Evolutionary conservation across 2,329 filamentous ascomycete genomes (phyloP).

Genomic region (Arthrocladium fulminans): DNA sequence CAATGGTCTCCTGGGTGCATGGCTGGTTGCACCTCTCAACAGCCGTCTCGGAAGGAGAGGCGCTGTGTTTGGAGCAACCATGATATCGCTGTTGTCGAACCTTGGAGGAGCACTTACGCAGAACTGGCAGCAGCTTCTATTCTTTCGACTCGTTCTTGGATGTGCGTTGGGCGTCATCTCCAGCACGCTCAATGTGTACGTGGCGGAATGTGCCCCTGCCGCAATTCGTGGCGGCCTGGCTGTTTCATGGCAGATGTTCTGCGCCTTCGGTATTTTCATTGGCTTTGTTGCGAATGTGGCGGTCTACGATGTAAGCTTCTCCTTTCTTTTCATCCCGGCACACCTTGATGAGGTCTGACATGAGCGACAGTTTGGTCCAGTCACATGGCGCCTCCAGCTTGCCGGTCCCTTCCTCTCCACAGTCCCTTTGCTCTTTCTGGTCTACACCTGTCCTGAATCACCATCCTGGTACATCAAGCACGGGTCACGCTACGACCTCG

Average conservation of each 20-base stretch:
- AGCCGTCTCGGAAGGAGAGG: constrained; percentile 61
- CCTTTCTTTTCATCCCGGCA: background rate
- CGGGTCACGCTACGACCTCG: constrained; percentile 43
- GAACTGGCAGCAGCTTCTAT: constrained; percentile 50
- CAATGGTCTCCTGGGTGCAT: constrained; percentile 48
- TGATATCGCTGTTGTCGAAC: constrained; percentile 43
- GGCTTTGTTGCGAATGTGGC: constrained; percentile 58
- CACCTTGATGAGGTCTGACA: background rate
- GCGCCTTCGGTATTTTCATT: constrained; percentile 53
- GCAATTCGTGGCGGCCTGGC: constrained; percentile 43
- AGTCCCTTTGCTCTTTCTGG: constrained; percentile 48
- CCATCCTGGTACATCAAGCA: constrained; percentile 62
- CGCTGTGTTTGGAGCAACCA: constrained; percentile 53
- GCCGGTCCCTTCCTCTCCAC: constrained; percentile 58
- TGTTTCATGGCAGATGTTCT: constrained; percentile 47
- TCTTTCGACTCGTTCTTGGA: constrained; percentile 42
- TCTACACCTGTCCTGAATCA: constrained; percentile 57
- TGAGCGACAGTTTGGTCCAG: constrained; percentile 31
- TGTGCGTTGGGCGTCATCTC: constrained; percentile 30
- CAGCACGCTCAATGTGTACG: constrained; percentile 40
- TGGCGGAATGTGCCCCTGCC: constrained; percentile 41
- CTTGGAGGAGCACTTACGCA: constrained; percentile 50
- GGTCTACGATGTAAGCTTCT: constrained; percentile 44
- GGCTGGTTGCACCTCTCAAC: constrained; percentile 64
- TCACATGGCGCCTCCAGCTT: constrained; percentile 56